These are phyloP conservation scores for Funneliformis caledonium DNA, from an alignment of 371 early-diverging fungal genomes.

Conservation along the genomic window DNA sequence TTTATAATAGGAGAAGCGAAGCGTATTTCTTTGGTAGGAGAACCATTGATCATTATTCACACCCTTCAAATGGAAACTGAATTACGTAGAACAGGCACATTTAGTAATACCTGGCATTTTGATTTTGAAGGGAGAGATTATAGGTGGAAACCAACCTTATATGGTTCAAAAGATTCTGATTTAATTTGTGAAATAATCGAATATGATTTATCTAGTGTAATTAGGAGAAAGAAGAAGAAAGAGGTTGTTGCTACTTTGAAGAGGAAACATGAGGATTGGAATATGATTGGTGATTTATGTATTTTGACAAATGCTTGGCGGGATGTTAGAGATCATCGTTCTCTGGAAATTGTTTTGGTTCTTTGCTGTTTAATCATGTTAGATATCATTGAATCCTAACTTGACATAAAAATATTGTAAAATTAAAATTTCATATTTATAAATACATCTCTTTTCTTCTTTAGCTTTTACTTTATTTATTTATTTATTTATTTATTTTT, in stretches of 20 bases:
- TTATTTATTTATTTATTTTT: too few species aligned
- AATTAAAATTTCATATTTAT: too few species aligned
- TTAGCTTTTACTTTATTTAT: too few species aligned
- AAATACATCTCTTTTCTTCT: too few species aligned
- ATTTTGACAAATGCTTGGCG: neutral
- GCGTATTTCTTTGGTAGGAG: neutral
- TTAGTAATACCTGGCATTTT: constrained; percentile 10
- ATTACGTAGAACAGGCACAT: neutral
- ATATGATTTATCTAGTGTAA: neutral
- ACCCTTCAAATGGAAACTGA: neutral
- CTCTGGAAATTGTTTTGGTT: neutral
- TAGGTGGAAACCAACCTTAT: neutral
- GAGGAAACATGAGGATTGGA: neutral
- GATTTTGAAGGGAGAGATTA: neutral
- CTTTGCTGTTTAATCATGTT: neutral
- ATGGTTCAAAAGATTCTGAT: constrained; percentile 1
- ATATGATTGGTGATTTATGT: neutral
- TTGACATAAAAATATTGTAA: neutral
- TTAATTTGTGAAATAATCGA: constrained; percentile 3
- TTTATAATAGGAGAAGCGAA: constrained; percentile 4
- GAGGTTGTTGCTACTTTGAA: neutral
- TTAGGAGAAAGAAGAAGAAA: neutral
- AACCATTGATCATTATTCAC: neutral
- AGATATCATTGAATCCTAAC: neutral
- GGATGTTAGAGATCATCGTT: neutral